Evolutionary conservation across 2,329 filamentous ascomycete species (phyloP).

Genomic region (Acrocalymma vagum): DNA sequence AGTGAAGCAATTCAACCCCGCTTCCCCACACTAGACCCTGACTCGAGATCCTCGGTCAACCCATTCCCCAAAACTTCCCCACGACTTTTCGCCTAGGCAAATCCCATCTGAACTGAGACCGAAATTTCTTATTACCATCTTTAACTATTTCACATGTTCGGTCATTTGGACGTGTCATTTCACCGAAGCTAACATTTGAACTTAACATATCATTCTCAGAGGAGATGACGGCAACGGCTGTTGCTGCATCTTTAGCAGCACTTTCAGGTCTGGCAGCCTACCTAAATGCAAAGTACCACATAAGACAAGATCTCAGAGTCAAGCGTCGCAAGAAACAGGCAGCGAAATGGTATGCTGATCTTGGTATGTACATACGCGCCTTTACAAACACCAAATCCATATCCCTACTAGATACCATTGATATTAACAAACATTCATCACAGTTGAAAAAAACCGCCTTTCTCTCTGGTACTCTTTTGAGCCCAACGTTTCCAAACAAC

Average conservation of each 20-base stretch:
- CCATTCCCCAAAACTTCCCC: no score
- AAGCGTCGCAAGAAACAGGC: conserved; percentile 55
- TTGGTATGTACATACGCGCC: conserved; percentile 30
- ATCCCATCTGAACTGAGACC: no score
- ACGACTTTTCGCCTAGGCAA: no score
- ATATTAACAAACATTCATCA: conserved; percentile 4
- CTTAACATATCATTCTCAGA: not conserved
- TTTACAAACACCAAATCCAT: conserved; percentile 2
- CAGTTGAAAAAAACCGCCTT: conserved; percentile 50
- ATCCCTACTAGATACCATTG: not conserved
- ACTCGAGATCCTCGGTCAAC: no score
- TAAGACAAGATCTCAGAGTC: conserved; percentile 65
- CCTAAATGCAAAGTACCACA: conserved; percentile 72
- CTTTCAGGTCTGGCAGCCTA: conserved; percentile 61
- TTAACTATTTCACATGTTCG: no score
- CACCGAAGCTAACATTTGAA: no score
- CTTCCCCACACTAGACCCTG: no score
- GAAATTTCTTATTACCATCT: no score
- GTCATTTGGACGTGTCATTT: no score
- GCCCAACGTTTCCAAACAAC: conserved; percentile 35
- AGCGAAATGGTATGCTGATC: conserved; percentile 28
- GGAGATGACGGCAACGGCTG: conserved; percentile 27
- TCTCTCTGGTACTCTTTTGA: conserved; percentile 40
- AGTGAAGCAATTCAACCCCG: no score
- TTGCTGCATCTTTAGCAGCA: conserved; percentile 38